Conservation (phyloP, 169 alveolate genomes). For the Eimeria zaria region DNA sequence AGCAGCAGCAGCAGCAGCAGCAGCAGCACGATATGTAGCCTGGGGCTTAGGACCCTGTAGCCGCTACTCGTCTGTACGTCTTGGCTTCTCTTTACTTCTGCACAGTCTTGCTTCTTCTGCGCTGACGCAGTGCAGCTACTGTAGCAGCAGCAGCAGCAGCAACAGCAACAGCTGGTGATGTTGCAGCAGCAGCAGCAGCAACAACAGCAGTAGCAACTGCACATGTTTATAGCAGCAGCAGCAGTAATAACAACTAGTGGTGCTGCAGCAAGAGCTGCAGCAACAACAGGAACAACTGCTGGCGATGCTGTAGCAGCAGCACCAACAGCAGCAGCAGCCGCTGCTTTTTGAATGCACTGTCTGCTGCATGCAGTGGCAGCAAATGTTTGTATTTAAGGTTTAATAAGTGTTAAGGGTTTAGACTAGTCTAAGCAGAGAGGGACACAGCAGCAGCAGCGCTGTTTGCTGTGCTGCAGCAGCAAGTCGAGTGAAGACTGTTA, state of each 20-base stretch:
- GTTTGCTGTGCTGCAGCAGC: neutral
- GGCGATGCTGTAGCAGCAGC: neutral
- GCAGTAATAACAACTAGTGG: neutral
- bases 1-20: conserved; percentile 21
- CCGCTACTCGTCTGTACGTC: neutral
- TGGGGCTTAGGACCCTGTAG: neutral
- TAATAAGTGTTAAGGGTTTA: no score
- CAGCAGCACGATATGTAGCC: neutral
- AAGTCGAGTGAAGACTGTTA: no score
- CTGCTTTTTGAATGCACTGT: neutral
- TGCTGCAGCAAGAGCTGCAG: neutral
- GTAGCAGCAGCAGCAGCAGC: neutral
- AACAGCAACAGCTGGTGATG: neutral
- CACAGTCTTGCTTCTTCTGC: neutral
- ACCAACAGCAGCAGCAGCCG: neutral
- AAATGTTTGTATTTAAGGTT: neutral
- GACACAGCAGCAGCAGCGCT: neutral
- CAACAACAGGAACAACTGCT: neutral
- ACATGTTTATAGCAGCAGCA: neutral
- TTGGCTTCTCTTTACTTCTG: neutral
- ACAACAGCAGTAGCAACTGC: no score
- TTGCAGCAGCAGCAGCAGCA: no score
- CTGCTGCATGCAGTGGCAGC: neutral
- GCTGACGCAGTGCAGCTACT: neutral
- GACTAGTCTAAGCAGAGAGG: no score